Conservation (phyloP, 805 yeast genomes). For the Kluyveromyces dobzhanskii region DNA sequence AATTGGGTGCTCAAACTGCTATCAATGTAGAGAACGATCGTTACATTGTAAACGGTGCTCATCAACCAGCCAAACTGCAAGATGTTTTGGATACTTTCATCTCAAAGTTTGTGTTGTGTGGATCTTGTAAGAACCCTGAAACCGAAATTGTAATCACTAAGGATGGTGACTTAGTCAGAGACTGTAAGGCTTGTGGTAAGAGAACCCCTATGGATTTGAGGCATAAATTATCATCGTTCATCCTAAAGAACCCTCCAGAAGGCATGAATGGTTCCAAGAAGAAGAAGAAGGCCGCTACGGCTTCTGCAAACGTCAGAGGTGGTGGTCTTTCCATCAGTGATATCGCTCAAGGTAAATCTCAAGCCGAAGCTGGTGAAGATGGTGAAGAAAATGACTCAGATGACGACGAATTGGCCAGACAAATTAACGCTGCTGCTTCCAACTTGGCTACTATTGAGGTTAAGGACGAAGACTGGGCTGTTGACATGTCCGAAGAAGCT, state of each 20-base stretch:
- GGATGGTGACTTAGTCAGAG: slow-evolving; percentile 68
- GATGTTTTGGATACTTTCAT: slow-evolving; percentile 93
- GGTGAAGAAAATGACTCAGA: slow-evolving; percentile 39
- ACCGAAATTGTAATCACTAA: slow-evolving; percentile 75
- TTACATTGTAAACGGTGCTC: slow-evolving; percentile 89
- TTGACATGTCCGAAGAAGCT: slow-evolving; percentile 94
- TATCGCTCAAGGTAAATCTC: slow-evolving; percentile 52
- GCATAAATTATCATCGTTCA: slow-evolving; percentile 79
- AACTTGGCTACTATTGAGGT: slow-evolving; percentile 54
- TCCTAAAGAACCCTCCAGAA: slow-evolving; percentile 81
- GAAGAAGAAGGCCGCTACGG: slow-evolving; percentile 77
- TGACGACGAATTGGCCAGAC: slow-evolving; percentile 67
- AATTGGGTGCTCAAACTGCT: slow-evolving; percentile 92
- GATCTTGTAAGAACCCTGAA: slow-evolving; percentile 93
- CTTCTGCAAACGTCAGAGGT: slow-evolving; percentile 82
- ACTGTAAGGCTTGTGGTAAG: slow-evolving; percentile 98
- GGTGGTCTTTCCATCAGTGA: slow-evolving; percentile 78
- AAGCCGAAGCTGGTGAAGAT: slow-evolving; percentile 20
- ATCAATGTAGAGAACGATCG: slow-evolving; percentile 75
- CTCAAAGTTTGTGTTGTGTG: slow-evolving; percentile 86
- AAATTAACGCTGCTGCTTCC: slow-evolving; percentile 79
- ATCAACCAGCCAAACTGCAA: slow-evolving; percentile 83
- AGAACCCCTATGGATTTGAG: slow-evolving; percentile 76
- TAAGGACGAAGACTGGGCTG: slow-evolving; percentile 94
- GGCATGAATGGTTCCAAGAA: slow-evolving; percentile 46